Conservation (phyloP, 2,329 filamentous ascomycete species). For the Celoporthe dispersa region DNA sequence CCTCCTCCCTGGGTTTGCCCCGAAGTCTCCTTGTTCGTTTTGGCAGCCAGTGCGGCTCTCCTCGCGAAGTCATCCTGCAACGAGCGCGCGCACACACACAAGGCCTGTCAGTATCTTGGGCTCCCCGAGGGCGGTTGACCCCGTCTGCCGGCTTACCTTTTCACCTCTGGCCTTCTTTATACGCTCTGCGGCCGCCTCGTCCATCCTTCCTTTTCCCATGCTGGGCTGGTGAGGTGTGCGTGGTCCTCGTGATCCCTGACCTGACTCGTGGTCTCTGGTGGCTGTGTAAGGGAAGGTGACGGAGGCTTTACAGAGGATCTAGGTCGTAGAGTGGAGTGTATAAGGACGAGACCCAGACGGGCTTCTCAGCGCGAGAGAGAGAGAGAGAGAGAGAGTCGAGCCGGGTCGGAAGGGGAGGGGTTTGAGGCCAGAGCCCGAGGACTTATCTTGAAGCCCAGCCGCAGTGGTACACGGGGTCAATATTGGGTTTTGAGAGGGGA, state of each 20-base stretch:
- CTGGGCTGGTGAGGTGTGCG: conserved; percentile 5
- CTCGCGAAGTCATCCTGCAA: conserved; percentile 43
- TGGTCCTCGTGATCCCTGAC: neutral
- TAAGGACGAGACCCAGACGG: neutral
- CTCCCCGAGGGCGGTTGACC: neutral
- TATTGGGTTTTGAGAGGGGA: neutral
- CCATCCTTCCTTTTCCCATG: conserved; percentile 47
- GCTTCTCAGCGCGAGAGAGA: neutral
- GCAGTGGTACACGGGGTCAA: neutral
- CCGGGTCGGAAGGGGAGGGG: neutral
- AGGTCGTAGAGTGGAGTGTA: neutral
- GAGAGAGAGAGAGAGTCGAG: neutral
- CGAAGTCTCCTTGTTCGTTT: conserved; percentile 38
- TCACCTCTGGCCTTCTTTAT: conserved; percentile 48
- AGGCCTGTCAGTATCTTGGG: conserved; percentile 10
- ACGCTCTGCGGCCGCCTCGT: conserved; percentile 46
- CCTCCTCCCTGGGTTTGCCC: conserved; percentile 28
- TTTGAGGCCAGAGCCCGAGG: neutral
- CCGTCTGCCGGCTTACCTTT: conserved; percentile 38
- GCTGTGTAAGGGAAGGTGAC: neutral
- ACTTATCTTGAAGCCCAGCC: neutral
- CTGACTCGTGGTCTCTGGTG: neutral
- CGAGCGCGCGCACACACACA: neutral
- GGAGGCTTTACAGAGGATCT: neutral
- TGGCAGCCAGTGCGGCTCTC: conserved; percentile 42